Evolutionary conservation across 495 filamentous ascomycete species (phyloP).

Genomic region (Amphirosellinia nigrospora): DNA sequence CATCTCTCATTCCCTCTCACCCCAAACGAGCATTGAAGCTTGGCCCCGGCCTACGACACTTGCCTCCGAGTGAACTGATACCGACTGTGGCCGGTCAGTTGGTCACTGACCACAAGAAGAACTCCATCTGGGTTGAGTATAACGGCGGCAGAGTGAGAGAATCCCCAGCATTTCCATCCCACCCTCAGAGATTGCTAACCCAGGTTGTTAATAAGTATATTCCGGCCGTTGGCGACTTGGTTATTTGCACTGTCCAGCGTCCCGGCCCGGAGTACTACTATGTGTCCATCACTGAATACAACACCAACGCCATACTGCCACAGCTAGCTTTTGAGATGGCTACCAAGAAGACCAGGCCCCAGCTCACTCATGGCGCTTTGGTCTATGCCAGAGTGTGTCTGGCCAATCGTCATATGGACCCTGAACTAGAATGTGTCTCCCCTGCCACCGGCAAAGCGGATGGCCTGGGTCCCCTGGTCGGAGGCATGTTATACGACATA

Average conservation of each 20-base stretch:
- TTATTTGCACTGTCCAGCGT: conserved; percentile 83
- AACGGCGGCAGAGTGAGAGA: conserved; percentile 65
- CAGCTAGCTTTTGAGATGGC: conserved; percentile 91
- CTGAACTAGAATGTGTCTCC: conserved; percentile 88
- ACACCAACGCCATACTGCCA: conserved; percentile 75
- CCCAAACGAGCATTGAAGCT: conserved; percentile 74
- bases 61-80: conserved; percentile 70
- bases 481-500: conserved; percentile 86
- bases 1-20: conserved; percentile 67
- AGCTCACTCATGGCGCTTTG: conserved; percentile 71
- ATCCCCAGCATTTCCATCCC: conserved; percentile 1
- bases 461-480: conserved; percentile 82
- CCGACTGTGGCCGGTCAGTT: conserved; percentile 82
- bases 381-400: conserved; percentile 85
- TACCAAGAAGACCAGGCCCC: conserved; percentile 87
- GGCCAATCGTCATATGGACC: conserved; percentile 80
- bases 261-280: conserved; percentile 77
- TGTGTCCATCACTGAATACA: conserved; percentile 63
- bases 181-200: neutral
- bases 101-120: conserved; percentile 75
- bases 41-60: conserved; percentile 82
- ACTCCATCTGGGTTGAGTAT: conserved; percentile 78
- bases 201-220: conserved; percentile 69
- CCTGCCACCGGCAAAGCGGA: conserved; percentile 86
- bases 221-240: conserved; percentile 75